Base-by-base conservation (phyloP, 257 asterid genomes). In the Solanum chilense region DNA sequence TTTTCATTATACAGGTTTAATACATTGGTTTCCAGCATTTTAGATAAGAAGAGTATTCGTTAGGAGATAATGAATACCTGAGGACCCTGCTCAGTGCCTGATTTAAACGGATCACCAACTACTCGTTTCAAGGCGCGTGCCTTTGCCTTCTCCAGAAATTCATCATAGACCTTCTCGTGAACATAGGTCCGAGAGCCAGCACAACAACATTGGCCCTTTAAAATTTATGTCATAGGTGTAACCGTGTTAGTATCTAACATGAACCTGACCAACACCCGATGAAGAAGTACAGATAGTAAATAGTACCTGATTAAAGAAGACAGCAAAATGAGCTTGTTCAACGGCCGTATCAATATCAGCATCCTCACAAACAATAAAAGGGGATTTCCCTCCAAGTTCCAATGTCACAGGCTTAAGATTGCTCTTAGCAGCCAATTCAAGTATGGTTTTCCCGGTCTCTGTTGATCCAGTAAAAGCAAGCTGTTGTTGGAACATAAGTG, bases 381-480 rank as follows among this genome's bases (percentile, higher is more conserved):
- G 98, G 18, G 99, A 97, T 92, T 97, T 97, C 37, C 99, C 99
- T 35, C 99, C 99, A 21, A 97, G 99, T 91, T 97, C 99, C 84
- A 96, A 89, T 31, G 99, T 96, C 85, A 95, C 99, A n/a, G 99
- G 91, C 89, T 97, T 97, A 83, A 97, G 96, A 92, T 97, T 97
- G 95, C 99, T 97, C 91, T 87, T 92, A 86, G 99, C 97, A 89
- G 99, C 85, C 90, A 94, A 85, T 87, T 92, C 92, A 5, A 97
- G 94, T 83, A 97, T 80, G 80, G 89, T 58, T 92, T 95, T 95
- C 75, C 99, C 99, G 5, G 98, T 96, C 1, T 92, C 97, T 15
- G 98, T 96, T 80, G 99, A 96, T 86, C 99, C 99, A 42, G 99
- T 96, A 94, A 97, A 97, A 87, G 99, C 98, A 91, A 97, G 86